Evolutionary conservation across 139 green algal species (phyloP), one percentile per base, ranked within the genome.

Genomic region (Diplosphaera chodatii): DNA sequence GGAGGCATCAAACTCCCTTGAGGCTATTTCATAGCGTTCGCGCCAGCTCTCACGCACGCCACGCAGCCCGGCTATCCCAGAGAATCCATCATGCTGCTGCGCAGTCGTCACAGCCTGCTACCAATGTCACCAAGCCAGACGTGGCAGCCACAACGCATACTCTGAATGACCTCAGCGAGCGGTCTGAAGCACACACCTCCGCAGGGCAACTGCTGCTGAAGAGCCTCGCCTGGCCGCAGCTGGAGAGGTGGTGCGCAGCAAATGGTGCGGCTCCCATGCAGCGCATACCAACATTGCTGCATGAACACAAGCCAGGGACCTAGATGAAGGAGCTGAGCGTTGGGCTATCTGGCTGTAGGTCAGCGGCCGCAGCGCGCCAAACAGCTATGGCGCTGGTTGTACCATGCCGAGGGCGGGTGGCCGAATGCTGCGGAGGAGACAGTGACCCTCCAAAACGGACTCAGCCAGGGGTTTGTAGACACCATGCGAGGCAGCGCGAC

Each of bases 301-400:
- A n/a, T n/a, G n/a, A n/a, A n/a, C n/a, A n/a, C n/a, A n/a, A n/a
- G n/a, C n/a, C n/a, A n/a, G n/a, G n/a, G n/a, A n/a, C n/a, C n/a
- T n/a, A n/a, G n/a, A n/a, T n/a, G n/a, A n/a, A n/a, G 67, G 13
- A 34, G 22, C 48, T 29, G 29, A 41, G 8, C 29, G 27, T 15
- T 34, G n/a, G 31, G 10, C 23, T 32, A 29, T 59, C 1, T 22
- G 8, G 27, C 25, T 48, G 32, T 48, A 87, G 80, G 81, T 1
- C 82, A 89, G 55, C 31, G 70, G 0, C 71, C 67, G 15, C 78
- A 82, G 27, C 81, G 90, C 1, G 91, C 85, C 1, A 67, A 85
- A 65, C 91, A 95, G 78, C 68, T 96, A 16, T 96, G 91, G 89
- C 78, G 86, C 0, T 95, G 86, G 85, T 85, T 96, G 84, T 96